A percentile compares a stretch with the other conserved stretches of the same genome.
phyloP scores from a whole-genome alignment of 129 eudicot genomes.

The Daucus carota region DNA sequence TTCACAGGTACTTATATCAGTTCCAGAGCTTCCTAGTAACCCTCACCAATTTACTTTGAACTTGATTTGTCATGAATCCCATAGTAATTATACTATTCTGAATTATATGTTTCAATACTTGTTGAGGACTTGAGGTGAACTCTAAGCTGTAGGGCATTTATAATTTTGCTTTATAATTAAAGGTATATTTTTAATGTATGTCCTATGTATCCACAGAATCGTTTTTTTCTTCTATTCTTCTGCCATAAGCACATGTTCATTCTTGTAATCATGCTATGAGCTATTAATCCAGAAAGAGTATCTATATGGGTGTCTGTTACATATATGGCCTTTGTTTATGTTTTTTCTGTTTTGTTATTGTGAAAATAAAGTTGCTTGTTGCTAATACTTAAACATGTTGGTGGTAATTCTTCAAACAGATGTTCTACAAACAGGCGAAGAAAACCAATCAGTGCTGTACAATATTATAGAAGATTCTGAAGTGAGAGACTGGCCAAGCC shows the following conservation, averaged over 20 bases:
- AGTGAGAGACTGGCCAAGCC: not conserved
- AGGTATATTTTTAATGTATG: not conserved
- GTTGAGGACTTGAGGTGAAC: not conserved
- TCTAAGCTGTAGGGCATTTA: not conserved
- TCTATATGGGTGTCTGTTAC: not conserved
- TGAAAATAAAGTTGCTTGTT: not conserved
- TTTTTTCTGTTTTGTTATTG: not conserved
- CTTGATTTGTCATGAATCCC: not conserved
- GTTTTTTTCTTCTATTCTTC: not conserved
- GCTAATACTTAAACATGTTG: not conserved
- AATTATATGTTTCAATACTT: not conserved
- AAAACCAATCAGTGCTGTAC: conserved; percentile 92
- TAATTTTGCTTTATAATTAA: not conserved
- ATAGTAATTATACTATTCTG: not conserved
- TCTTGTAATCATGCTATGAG: not conserved
- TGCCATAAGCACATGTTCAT: not conserved
- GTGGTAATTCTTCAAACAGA: conserved; percentile 36
- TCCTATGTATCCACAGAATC: not conserved
- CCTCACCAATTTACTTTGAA: not conserved
- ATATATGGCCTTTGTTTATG: not conserved
- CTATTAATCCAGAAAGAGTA: not conserved
- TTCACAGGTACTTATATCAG: conserved; percentile 66
- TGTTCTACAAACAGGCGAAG: conserved; percentile 99
- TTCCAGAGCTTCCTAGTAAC: not conserved
- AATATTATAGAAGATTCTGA: conserved; percentile 40